Base-by-base conservation (phyloP, 2,329 filamentous ascomycete species). In the Xylariales sp. region DNA sequence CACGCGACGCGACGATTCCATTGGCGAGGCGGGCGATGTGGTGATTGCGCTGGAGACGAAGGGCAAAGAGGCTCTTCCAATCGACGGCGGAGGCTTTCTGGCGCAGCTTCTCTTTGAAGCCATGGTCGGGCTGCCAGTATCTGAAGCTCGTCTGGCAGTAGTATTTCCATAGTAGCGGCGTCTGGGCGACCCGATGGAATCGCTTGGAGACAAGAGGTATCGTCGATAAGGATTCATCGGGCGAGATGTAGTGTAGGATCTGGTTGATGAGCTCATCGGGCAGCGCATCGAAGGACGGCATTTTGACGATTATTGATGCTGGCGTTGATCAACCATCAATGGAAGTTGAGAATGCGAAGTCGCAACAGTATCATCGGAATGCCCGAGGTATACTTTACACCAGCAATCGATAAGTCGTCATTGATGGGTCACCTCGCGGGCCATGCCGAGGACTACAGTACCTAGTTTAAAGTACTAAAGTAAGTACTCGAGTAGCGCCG, bases 261-360 rank as follows among this genome's bases (percentile, higher is more conserved):
- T 82, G 76, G 58, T 88, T 80, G 53, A 97, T 73, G 48, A 97
- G 78, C 68, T 98, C 93, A 62, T 91, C 86, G 29, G 90, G 90
- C 25, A 93, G 70, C 40, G 58, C 51, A 28, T 66, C 59, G 42
- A 78, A 54, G 27, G 63, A 62, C 9, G 57, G 35, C 60, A 62
- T 63, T 38, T 46, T 44, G 15, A 19, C 18, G 9, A 16, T 27
- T 18, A 31, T 31, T 31, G 14, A 28, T 19, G 38, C 11, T 22
- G 16, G 33, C 28, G 27, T 19, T 22, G 19, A 37, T 19, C 35
- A 21, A 38, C 21, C 35, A 38, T 38, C 22, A 21, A 19, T 25
- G n/a, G 35, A 15, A 12, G 35, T 19, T 27, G 14, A 25, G 21
- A 28, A 22, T 11, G 22, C 12, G 35, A 21, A 38, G n/a, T n/a